Conservation (phyloP, 495 filamentous ascomycete genomes). For the Lasiosphaeriaceae sp. region DNA sequence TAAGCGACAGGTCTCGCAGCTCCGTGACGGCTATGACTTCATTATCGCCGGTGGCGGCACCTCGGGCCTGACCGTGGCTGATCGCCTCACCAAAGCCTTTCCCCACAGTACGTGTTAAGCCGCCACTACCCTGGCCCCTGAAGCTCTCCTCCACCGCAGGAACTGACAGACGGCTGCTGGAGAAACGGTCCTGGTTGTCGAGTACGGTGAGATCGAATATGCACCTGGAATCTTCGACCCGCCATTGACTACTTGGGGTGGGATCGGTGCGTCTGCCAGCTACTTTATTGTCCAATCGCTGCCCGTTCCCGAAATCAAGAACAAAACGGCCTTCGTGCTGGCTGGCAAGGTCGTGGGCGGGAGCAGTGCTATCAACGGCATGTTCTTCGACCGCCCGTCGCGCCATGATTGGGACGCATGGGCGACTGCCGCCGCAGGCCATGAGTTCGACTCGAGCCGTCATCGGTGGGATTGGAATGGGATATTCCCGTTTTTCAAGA, state of each 20-base stretch:
- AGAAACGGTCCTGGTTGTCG: conserved; percentile 8
- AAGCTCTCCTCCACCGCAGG: conserved; percentile 1
- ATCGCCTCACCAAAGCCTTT: conserved; percentile 28
- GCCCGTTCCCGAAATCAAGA: conserved; percentile 3
- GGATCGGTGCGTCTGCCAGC: neutral
- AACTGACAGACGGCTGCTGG: neutral
- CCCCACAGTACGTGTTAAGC: conserved; percentile 9
- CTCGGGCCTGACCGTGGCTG: conserved; percentile 37
- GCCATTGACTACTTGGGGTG: neutral
- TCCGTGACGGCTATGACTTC: conserved; percentile 31
- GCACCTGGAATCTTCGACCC: conserved; percentile 10
- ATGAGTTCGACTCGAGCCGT: neutral
- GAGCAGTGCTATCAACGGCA: conserved; percentile 6
- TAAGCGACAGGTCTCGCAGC: conserved; percentile 18
- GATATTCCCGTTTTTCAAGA: conserved; percentile 6
- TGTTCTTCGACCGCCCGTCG: conserved; percentile 10
- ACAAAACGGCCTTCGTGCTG: conserved; percentile 4
- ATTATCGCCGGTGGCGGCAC: conserved; percentile 39
- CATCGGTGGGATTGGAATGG: conserved; percentile 4
- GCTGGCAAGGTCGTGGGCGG: conserved; percentile 6
- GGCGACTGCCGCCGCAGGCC: neutral
- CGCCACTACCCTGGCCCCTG: conserved; percentile 1
- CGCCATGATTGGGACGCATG: conserved; percentile 10
- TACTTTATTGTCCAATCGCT: neutral
- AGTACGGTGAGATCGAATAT: conserved; percentile 12